Base-by-base conservation (phyloP, 805 yeast genomes). In the Barnettozyma californica region DNA sequence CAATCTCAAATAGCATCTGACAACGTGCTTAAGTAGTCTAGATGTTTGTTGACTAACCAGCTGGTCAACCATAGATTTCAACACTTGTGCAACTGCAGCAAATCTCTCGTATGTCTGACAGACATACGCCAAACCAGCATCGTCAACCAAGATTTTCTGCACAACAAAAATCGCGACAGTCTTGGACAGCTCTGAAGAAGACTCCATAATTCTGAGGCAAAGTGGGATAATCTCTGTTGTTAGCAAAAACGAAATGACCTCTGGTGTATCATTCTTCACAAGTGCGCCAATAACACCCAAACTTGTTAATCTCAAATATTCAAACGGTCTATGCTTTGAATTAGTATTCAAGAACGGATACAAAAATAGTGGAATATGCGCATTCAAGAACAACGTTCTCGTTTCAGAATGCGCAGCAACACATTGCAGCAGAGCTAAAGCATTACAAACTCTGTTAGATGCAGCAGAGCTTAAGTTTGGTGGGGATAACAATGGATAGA, bases 171-270 rank as follows among this genome's bases (percentile, higher is more conserved):
- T 91, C 5, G 99, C 99, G 23, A 92, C 99, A 0, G 98, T 94
- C 62, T 94, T 92, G 43, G 95, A 84, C 45, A 92, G 75, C 63
- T 94, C 99, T 0, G 96, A 85, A 8, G 96, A 89, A 1, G 91
- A 81, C 64, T 92, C 98, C 96, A 92, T 92, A 53, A 94, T 92
- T 59, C 94, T 83, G 50, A 92, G 72, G 64, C 99, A 94, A 48
- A 94, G 70, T 5, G 99, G 99, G 31, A 94, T 95, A 58, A 94
- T 92, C 65, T 92, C 99, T 0, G 99, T 94, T n/a, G 96, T 83
- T 41, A 92, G 73, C 60, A 92, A 70, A 62, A 94, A 92, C 53
- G 87, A 87, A 53, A 94, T 91, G 40, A 92, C 98, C 58, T 92
- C 96, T 14, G 96, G 89, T 4, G 96, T 87, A 62, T 92, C 99